Percentiles rank a stretch among this genome's conserved stretches.
Evolutionary conservation across 2,329 filamentous ascomycete genomes (phyloP).

Genomic region (Apiospora phragmitis): DNA sequence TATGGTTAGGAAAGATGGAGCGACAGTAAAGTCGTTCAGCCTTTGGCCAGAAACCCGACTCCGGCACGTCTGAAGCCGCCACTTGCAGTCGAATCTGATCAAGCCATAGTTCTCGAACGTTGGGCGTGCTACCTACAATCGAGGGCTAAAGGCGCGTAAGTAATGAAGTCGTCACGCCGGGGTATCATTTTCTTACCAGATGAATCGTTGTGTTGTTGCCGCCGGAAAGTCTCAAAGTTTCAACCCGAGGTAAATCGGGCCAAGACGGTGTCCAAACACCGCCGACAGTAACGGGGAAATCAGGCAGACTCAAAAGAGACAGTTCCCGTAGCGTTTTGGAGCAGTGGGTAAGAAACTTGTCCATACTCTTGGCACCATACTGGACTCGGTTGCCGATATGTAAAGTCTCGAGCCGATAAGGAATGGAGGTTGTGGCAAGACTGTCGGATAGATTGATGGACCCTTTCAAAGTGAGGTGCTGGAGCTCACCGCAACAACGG

Average conservation of each 20-base stretch:
- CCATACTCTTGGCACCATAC: neutral
- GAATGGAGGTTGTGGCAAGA: neutral
- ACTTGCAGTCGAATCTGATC: slow-evolving; percentile 13
- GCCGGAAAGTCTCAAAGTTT: neutral
- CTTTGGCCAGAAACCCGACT: slow-evolving; percentile 12
- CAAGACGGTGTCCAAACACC: neutral
- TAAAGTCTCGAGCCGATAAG: neutral
- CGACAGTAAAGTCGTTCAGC: slow-evolving; percentile 20
- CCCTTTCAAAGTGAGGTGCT: neutral
- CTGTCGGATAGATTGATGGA: neutral
- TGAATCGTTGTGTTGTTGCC: neutral
- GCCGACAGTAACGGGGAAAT: neutral
- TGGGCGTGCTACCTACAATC: slow-evolving; percentile 18
- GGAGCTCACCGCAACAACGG: neutral
- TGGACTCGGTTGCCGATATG: neutral
- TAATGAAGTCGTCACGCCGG: neutral
- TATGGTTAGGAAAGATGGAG: neutral
- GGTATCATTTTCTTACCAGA: neutral
- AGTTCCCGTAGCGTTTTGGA: neutral
- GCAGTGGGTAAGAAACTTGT: neutral
- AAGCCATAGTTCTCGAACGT: slow-evolving; percentile 27
- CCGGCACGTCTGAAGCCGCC: neutral
- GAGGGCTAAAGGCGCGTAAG: slow-evolving; percentile 14
- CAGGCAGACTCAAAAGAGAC: neutral
- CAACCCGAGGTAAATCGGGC: neutral